Percentiles rank a stretch among this genome's conserved stretches.
These are phyloP conservation scores for Dipodascopsis uninucleata DNA, from an alignment of 805 yeast species.

Conservation along the genomic window DNA sequence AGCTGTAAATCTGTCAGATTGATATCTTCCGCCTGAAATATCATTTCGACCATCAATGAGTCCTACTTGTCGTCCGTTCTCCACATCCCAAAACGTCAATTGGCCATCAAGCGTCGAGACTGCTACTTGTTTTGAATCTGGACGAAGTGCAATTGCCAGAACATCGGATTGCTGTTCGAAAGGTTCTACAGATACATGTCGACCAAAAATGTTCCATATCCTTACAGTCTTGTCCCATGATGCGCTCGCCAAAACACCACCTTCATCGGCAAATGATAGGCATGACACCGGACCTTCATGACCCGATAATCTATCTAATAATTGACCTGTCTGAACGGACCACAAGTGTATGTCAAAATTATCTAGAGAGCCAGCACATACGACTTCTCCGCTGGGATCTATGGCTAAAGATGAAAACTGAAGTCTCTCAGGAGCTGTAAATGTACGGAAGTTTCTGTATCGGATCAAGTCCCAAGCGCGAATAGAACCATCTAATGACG, in stretches of 20 bases:
- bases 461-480: slow-evolving; percentile 95
- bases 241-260: slow-evolving; percentile 75
- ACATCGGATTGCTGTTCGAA: slow-evolving; percentile 82
- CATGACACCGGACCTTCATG: slow-evolving; percentile 95
- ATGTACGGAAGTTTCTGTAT: slow-evolving; percentile 89
- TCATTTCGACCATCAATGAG: slow-evolving; percentile 83
- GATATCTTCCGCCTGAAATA: slow-evolving; percentile 78
- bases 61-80: slow-evolving; percentile 73
- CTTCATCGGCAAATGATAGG: slow-evolving; percentile 78
- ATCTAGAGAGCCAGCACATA: slow-evolving; percentile 90
- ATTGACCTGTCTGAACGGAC: slow-evolving; percentile 95
- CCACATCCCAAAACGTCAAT: slow-evolving; percentile 77
- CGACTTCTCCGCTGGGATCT: slow-evolving; percentile 95
- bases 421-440: slow-evolving; percentile 83
- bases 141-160: slow-evolving; percentile 75
- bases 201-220: slow-evolving; percentile 86
- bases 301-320: slow-evolving; percentile 82
- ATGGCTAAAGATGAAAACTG: slow-evolving; percentile 88
- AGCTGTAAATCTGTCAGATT: slow-evolving; percentile 76
- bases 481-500: slow-evolving; percentile 93
- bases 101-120: slow-evolving; percentile 88
- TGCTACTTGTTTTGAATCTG: slow-evolving; percentile 88
- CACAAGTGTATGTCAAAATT: slow-evolving; percentile 89
- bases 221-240: slow-evolving; percentile 96
- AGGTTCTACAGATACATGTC: slow-evolving; percentile 87